phyloP scores from a whole-genome alignment of 2,329 filamentous ascomycete genomes.

The Botrytis tulipae region DNA sequence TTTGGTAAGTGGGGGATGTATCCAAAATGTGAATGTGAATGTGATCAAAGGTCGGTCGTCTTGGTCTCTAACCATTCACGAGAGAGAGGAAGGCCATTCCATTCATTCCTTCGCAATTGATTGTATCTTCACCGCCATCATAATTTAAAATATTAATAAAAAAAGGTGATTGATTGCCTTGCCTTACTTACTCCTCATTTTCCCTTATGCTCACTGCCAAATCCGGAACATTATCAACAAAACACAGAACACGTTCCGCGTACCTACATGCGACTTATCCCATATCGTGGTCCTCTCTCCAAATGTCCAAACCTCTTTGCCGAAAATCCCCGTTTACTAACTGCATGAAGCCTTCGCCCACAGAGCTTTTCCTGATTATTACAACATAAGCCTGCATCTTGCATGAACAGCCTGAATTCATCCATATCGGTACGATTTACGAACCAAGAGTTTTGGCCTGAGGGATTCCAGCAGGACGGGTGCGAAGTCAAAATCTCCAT shows the following conservation, averaged over 20 bases:
- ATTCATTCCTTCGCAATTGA: neutral
- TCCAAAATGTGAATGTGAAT: conserved; percentile 8
- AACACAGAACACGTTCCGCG: conserved; percentile 12
- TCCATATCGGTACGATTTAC: neutral
- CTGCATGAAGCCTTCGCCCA: neutral
- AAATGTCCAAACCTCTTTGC: neutral
- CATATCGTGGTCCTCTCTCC: neutral
- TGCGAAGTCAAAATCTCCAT: neutral
- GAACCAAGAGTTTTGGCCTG: neutral
- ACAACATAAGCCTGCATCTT: neutral
- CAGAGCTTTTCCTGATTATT: neutral
- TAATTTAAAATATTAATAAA: no score
- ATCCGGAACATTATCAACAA: conserved; percentile 13
- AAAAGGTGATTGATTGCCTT: neutral
- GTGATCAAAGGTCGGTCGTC: conserved; percentile 3
- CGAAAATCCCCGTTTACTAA: neutral
- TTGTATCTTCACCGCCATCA: conserved; percentile 15
- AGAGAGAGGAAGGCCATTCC: neutral
- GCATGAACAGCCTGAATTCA: conserved; percentile 12
- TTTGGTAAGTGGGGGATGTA: neutral
- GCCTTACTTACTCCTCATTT: neutral
- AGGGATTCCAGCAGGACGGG: neutral
- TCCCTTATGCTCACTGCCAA: neutral
- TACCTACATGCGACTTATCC: conserved; percentile 4
- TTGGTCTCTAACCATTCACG: neutral